Base-by-base conservation (phyloP, 169 alveolate species). In the Plasmodium falciparum region DNA sequence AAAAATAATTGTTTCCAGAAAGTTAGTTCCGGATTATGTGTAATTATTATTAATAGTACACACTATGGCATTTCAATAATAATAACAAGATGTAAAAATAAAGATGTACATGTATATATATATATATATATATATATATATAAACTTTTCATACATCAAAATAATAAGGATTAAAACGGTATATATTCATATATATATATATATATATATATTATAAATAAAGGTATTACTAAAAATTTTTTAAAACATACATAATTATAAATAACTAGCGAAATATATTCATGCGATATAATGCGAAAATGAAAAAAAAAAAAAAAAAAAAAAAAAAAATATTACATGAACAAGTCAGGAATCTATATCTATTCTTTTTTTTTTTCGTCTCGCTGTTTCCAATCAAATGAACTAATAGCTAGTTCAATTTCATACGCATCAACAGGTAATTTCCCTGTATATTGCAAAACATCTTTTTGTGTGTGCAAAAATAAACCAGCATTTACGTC, bases 351-450 rank as follows among this genome's bases (percentile, higher is more conserved):
- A 33, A 4, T 33, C 7, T 33, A 33, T 33, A 33, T 33, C 7
- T 33, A 26, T 50, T 74, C 59, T 29, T 47, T 9, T 58, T 74
- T 47, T 43, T 74, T 74, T 61, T 15, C 45, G 24, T 74, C 88
- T 26, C 62, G 20, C 13, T 74, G 72, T 49, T 59, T 74, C 88
- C 88, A 74, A 65, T 74, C 73, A 43, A 26, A 74, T 47, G 88
- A 74, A 50, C 33, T 74, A 62, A 74, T 47, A 26, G 88, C 88
- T 15, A 74, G 52, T 54, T 74, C 88, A n/a, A 74, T 74, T 61
- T 74, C 88, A 54, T 61, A 74, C n/a, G 88, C 24, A 29, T 74
- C 88, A 13, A 61, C 56, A 65, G 88, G 88, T 50, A 74, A 74
- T 17, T 74, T 74, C 50, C 88, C 88, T 43, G 54, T 74, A 52